Percentiles rank a stretch among this genome's conserved stretches.
phyloP scores from a whole-genome alignment of 495 filamentous ascomycete species.

The Hyphodiscus hymeniophilus region DNA sequence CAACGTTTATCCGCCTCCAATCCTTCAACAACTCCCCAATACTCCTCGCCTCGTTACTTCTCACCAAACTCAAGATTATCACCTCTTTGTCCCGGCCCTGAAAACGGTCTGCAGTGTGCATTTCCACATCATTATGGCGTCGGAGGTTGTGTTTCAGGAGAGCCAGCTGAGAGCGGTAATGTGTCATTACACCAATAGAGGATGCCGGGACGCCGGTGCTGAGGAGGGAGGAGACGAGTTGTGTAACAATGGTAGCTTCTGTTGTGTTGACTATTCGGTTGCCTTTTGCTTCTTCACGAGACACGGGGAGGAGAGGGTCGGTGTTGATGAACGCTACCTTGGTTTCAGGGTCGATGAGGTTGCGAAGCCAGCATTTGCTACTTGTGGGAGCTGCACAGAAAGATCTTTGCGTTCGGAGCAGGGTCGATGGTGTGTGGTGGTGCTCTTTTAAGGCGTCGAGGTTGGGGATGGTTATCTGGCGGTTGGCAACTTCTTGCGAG shows the following conservation, averaged over 20 bases:
- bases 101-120: slow-evolving; percentile 94
- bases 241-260: slow-evolving; percentile 65
- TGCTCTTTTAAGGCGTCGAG: slow-evolving; percentile 51
- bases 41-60: slow-evolving; percentile 68
- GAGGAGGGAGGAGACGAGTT: slow-evolving; percentile 73
- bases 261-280: slow-evolving; percentile 78
- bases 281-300: slow-evolving; percentile 64
- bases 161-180: slow-evolving; percentile 85
- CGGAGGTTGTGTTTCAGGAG: slow-evolving; percentile 38
- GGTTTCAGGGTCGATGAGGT: slow-evolving; percentile 56
- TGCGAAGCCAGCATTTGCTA: slow-evolving; percentile 72
- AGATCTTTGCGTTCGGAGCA: slow-evolving; percentile 24
- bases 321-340: slow-evolving; percentile 87
- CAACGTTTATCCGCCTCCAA: slow-evolving; percentile 91
- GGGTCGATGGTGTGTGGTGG: slow-evolving; percentile 40
- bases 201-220: slow-evolving; percentile 60
- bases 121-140: slow-evolving; percentile 54
- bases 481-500: slow-evolving; percentile 60
- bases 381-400: slow-evolving; percentile 44
- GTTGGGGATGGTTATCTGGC: slow-evolving; percentile 50
- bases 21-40: slow-evolving; percentile 88
- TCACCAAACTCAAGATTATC: slow-evolving; percentile 75
- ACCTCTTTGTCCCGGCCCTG: slow-evolving; percentile 94
- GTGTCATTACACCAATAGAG: slow-evolving; percentile 95
- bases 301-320: slow-evolving; percentile 54